A percentile compares a stretch with the other conserved stretches of the same genome.
Conservation (phyloP, 2,329 filamentous ascomycete genomes). For the Colletotrichum acutatum region DNA sequence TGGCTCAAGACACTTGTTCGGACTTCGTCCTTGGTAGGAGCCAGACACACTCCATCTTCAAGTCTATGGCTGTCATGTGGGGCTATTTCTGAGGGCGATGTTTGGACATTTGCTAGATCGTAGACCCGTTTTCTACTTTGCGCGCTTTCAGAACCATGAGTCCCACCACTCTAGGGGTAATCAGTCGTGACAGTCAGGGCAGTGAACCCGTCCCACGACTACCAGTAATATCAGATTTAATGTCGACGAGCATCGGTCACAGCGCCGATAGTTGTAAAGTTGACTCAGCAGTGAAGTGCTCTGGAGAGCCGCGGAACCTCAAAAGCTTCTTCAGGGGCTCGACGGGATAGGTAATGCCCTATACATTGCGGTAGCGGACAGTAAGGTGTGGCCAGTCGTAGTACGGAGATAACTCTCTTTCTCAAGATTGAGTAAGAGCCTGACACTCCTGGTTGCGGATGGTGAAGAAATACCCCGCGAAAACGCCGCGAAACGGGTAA, state of each 20-base stretch:
- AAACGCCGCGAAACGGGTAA: slow-evolving; percentile 66
- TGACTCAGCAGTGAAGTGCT: slow-evolving; percentile 53
- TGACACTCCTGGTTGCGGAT: slow-evolving; percentile 56
- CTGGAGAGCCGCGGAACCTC: slow-evolving; percentile 50
- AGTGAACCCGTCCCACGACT: slow-evolving; percentile 50
- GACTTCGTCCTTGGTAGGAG: too few species aligned
- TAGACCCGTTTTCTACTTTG: too few species aligned
- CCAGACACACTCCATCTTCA: too few species aligned
- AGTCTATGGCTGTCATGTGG: too few species aligned
- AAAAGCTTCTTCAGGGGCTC: slow-evolving; percentile 54
- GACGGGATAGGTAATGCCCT: slow-evolving; percentile 55
- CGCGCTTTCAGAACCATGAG: too few species aligned
- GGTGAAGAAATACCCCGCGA: slow-evolving; percentile 49
- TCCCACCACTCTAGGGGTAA: slow-evolving; percentile 53
- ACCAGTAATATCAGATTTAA: slow-evolving; percentile 49
- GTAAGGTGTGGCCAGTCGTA: slow-evolving; percentile 58
- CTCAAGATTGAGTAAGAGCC: slow-evolving; percentile 67
- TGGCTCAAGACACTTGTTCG: too few species aligned
- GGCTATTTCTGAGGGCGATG: too few species aligned
- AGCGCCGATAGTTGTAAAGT: slow-evolving; percentile 42
- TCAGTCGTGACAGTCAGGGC: slow-evolving; percentile 51
- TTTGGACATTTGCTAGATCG: too few species aligned
- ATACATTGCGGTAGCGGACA: slow-evolving; percentile 57
- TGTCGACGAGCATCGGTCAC: slow-evolving; percentile 52
- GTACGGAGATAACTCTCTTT: slow-evolving; percentile 58